phyloP scores from a whole-genome alignment of 2,329 filamentous ascomycete genomes.

The Ceratocystis smalleyi region DNA sequence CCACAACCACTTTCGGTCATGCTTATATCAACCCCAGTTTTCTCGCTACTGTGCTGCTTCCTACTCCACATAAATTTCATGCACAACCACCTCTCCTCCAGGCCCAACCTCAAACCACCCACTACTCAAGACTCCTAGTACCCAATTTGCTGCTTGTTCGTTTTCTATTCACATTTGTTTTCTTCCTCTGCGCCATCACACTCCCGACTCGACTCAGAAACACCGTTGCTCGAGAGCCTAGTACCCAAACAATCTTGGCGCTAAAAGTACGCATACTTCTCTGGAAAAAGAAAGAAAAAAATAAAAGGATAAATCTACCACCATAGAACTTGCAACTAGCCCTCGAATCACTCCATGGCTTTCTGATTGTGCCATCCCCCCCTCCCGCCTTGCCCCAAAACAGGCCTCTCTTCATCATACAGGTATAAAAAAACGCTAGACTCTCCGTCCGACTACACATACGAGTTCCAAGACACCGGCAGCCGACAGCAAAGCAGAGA shows the following conservation, averaged over 20 bases:
- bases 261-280: background rate
- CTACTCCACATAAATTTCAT: conserved; percentile 5
- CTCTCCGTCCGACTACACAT: background rate
- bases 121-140: background rate
- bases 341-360: too few relatives aligned
- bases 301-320: background rate
- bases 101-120: background rate
- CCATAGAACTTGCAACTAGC: background rate
- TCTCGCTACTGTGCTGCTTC: background rate
- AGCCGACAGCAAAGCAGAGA: background rate
- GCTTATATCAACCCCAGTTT: conserved; percentile 13
- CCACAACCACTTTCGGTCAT: conserved; percentile 2
- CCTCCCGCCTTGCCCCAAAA: background rate
- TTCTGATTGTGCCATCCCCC: background rate
- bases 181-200: background rate
- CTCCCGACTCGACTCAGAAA: background rate
- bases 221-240: background rate
- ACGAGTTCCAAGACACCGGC: background rate
- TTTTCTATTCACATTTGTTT: background rate
- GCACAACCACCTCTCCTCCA: background rate
- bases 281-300: background rate
- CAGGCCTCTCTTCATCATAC: background rate
- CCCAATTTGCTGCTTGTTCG: background rate
- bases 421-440: background rate
- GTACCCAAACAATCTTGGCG: background rate